phyloP scores from a whole-genome alignment of 2,329 filamentous ascomycete species.

The Fusarium proliferatum region DNA sequence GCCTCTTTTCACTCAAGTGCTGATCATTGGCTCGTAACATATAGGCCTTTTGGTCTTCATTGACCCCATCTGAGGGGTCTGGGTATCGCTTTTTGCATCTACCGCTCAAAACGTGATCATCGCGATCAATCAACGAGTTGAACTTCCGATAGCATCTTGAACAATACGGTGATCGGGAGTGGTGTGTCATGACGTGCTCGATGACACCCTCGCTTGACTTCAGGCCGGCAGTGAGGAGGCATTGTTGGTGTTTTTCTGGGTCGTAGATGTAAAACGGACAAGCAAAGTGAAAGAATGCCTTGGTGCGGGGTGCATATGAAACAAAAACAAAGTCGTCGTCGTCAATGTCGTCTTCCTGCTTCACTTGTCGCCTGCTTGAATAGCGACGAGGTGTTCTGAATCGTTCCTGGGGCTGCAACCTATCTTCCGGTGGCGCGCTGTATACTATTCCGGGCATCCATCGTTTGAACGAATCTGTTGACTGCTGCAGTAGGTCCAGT shows the following conservation, averaged over 20 bases:
- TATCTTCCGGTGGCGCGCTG: neutral
- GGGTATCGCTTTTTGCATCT: neutral
- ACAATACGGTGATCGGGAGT: neutral
- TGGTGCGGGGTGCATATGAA: accelerated
- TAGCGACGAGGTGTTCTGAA: neutral
- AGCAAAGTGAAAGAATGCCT: neutral
- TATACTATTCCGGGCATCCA: neutral
- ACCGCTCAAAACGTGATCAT: neutral
- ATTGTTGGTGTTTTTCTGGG: neutral
- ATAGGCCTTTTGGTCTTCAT: neutral
- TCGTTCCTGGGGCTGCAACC: neutral
- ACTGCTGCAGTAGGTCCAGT: neutral
- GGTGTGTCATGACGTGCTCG: neutral
- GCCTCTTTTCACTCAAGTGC: neutral
- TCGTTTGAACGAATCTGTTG: accelerated
- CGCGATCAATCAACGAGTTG: neutral
- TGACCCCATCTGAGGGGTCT: neutral
- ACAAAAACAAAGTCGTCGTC: neutral
- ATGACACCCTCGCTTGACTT: neutral
- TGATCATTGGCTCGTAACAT: neutral
- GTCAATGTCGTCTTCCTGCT: neutral
- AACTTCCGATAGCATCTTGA: neutral
- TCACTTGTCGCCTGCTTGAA: neutral
- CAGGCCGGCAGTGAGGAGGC: accelerated
- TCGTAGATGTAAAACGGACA: neutral